phyloP scores from a whole-genome alignment of 768 basidiomycete species.

The Hemileccinum impolitum region DNA sequence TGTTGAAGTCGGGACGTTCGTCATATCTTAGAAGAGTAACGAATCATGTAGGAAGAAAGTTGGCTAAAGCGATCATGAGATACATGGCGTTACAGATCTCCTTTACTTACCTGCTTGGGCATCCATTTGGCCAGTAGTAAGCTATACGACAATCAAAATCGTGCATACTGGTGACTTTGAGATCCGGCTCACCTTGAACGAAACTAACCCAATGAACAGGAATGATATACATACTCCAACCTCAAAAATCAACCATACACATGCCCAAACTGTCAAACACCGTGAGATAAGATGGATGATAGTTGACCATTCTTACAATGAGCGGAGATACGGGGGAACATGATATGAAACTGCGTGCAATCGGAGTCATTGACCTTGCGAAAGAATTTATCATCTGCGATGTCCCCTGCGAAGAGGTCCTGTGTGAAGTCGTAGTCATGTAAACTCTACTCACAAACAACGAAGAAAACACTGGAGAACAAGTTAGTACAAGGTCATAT shows the following conservation, averaged over 20 bases:
- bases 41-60: slow-evolving; percentile 58
- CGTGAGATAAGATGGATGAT: background rate
- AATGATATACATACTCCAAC: slow-evolving; percentile 72
- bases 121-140: slow-evolving; percentile 43
- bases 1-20: background rate
- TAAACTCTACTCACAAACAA: slow-evolving; percentile 61
- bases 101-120: slow-evolving; percentile 61
- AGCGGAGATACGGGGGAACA: slow-evolving; percentile 69
- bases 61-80: slow-evolving; percentile 36
- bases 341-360: slow-evolving; percentile 79
- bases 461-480: slow-evolving; percentile 67
- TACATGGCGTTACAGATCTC: background rate
- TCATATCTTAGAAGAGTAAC: slow-evolving; percentile 2
- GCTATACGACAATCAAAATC: slow-evolving; percentile 24
- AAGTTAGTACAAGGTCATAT: slow-evolving; percentile 4
- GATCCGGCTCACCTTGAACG: slow-evolving; percentile 63
- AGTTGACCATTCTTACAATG: slow-evolving; percentile 48
- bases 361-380: slow-evolving; percentile 93
- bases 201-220: slow-evolving; percentile 72
- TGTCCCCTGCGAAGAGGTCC: slow-evolving; percentile 63
- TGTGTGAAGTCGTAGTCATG: background rate
- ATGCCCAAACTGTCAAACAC: slow-evolving; percentile 67
- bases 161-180: background rate
- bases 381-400: slow-evolving; percentile 91
- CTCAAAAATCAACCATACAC: slow-evolving; percentile 82